These are phyloP conservation scores for Arthrobotrys sphaeroides DNA, from an alignment of 2,329 filamentous ascomycete species.

Conservation along the genomic window DNA sequence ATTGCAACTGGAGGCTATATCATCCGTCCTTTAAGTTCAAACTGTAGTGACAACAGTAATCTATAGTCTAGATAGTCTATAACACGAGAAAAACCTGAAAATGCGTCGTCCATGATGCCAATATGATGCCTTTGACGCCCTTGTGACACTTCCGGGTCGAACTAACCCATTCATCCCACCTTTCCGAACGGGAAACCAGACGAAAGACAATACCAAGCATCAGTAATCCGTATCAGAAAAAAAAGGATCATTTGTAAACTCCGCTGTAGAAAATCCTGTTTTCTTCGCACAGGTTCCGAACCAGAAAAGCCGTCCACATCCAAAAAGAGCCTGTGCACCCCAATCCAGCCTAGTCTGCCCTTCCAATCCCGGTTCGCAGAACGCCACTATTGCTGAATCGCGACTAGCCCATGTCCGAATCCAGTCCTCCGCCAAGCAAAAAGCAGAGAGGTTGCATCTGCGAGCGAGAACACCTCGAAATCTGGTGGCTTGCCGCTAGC, in stretches of 20 bases:
- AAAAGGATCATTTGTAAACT: background rate
- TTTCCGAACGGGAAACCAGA: conserved; percentile 12
- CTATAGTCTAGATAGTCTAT: background rate
- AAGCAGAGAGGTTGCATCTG: conserved; percentile 6
- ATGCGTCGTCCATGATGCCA: conserved; percentile 38
- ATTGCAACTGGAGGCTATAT: conserved; percentile 6
- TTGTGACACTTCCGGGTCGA: conserved; percentile 28
- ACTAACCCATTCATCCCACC: conserved; percentile 16
- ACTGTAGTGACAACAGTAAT: background rate
- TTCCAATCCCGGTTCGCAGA: conserved; percentile 34
- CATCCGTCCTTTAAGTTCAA: conserved; percentile 12
- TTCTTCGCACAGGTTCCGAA: conserved; percentile 24
- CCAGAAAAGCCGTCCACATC: conserved; percentile 4
- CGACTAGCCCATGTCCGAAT: conserved; percentile 33
- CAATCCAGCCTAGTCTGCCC: conserved; percentile 16
- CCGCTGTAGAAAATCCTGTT: conserved; percentile 41
- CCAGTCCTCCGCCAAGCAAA: conserved; percentile 12
- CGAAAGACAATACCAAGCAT: background rate
- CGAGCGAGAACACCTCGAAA: conserved; percentile 27
- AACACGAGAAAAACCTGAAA: conserved; percentile 12
- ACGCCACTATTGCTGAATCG: conserved; percentile 39
- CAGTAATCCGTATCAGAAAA: conserved; percentile 21
- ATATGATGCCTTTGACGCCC: conserved; percentile 45
- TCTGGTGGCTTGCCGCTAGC: conserved; percentile 54
- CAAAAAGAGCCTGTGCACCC: conserved; percentile 21